Percentiles rank a stretch among this genome's conserved stretches.
These are phyloP conservation scores for Hydnomerulius pinastri DNA, from an alignment of 768 basidiomycete species.

Conservation along the genomic window DNA sequence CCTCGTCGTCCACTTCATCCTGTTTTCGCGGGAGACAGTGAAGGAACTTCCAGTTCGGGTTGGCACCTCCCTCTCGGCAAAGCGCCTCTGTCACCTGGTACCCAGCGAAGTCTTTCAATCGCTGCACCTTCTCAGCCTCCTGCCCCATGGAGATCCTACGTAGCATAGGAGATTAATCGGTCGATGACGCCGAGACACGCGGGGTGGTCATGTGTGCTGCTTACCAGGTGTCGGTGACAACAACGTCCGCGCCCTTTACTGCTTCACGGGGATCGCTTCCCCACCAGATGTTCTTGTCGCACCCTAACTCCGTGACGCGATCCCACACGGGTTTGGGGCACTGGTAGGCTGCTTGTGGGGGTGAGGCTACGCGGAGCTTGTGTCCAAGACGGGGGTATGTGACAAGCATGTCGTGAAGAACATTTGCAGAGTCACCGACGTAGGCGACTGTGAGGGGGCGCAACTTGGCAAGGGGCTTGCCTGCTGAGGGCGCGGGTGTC, in stretches of 20 bases:
- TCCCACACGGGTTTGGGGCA: conserved; percentile 78
- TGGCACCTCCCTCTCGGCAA: conserved; percentile 78
- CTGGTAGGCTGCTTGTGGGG: conserved; percentile 59
- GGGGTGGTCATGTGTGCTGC: conserved; percentile 11
- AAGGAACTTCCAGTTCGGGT: conserved; percentile 89
- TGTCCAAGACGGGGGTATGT: conserved; percentile 91
- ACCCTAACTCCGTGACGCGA: conserved; percentile 72
- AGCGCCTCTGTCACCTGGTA: conserved; percentile 94
- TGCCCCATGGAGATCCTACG: conserved; percentile 98
- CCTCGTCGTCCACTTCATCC: conserved; percentile 95
- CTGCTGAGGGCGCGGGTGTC: conserved; percentile 12
- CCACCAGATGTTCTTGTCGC: conserved; percentile 76
- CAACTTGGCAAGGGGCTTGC: conserved; percentile 49
- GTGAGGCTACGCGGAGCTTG: conserved; percentile 80
- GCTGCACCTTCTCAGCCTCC: conserved; percentile 88
- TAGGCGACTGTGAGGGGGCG: conserved; percentile 88
- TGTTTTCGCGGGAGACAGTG: conserved; percentile 94
- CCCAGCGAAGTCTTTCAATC: conserved; percentile 83
- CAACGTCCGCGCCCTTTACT: conserved; percentile 87
- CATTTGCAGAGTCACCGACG: conserved; percentile 93
- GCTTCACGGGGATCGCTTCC: conserved; percentile 81
- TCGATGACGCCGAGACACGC: background rate
- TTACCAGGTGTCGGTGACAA: conserved; percentile 96
- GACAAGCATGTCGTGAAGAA: conserved; percentile 97
- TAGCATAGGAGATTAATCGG: background rate